These are phyloP conservation scores for Cordyceps militaris DNA, from an alignment of 2,329 filamentous ascomycete genomes.

Conservation along the genomic window DNA sequence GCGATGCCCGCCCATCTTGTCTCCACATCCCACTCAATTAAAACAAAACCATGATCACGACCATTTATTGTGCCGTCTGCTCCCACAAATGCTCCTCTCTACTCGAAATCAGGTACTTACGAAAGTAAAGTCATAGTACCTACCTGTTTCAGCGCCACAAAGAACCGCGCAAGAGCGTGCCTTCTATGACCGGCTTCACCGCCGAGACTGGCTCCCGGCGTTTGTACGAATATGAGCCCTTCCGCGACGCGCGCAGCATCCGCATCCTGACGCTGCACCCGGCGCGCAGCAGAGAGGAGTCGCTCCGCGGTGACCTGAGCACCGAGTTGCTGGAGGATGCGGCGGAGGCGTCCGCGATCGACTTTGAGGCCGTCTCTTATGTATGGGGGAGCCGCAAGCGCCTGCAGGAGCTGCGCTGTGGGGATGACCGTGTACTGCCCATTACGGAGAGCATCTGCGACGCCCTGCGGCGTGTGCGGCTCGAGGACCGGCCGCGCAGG, in stretches of 20 bases:
- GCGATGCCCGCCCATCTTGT: neutral
- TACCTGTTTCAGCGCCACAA: neutral
- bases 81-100: neutral
- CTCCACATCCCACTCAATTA: neutral
- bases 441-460: conserved; percentile 19
- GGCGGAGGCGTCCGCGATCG: neutral
- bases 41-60: neutral
- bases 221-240: conserved; percentile 3
- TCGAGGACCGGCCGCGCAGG: conserved; percentile 19
- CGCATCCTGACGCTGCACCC: conserved; percentile 6
- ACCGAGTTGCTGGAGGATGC: neutral
- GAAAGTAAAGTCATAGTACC: neutral
- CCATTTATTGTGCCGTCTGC: neutral
- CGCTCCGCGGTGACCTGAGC: neutral
- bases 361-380: conserved; percentile 7
- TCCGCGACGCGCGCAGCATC: neutral
- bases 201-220: neutral
- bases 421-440: neutral
- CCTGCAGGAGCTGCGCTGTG: neutral
- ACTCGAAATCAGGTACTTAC: too few species aligned
- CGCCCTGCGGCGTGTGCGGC: conserved; percentile 25
- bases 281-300: neutral
- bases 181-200: neutral
- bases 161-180: neutral
- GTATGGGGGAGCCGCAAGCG: conserved; percentile 7